These are phyloP conservation scores for Fusarium sp. DNA, from an alignment of 2,329 filamentous ascomycete genomes.

Conservation along the genomic window DNA sequence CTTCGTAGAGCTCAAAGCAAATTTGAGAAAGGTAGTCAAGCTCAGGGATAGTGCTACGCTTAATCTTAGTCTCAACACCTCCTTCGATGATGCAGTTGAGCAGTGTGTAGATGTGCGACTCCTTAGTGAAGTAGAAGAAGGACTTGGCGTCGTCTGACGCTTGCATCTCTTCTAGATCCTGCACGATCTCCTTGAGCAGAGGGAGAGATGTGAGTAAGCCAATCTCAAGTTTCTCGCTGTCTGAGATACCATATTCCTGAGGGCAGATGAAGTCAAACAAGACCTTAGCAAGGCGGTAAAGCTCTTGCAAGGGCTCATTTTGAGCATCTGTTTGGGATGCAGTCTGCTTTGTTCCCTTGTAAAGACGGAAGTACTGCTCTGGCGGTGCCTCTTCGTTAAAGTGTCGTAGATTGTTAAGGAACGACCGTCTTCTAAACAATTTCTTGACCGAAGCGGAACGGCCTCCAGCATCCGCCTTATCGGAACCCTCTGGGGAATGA, in stretches of 20 bases:
- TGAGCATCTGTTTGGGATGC: constrained; percentile 81
- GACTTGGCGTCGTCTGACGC: constrained; percentile 93
- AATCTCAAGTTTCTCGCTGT: constrained; percentile 98
- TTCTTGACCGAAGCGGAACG: constrained; percentile 53
- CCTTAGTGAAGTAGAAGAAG: constrained; percentile 99
- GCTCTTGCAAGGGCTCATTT: constrained; percentile 87
- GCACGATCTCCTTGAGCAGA: constrained; percentile 94
- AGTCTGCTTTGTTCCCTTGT: constrained; percentile 77
- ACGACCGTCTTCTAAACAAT: constrained; percentile 70
- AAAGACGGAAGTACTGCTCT: constrained; percentile 89
- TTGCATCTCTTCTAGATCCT: constrained; percentile 96
- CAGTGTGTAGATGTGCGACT: constrained; percentile 97
- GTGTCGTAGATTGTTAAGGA: constrained; percentile 65
- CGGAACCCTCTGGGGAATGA: constrained; percentile 50
- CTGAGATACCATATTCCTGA: constrained; percentile 96
- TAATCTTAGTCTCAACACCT: constrained; percentile 96
- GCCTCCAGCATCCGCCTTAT: constrained; percentile 55
- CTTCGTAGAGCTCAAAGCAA: constrained; percentile 97
- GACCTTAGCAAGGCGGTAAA: constrained; percentile 94
- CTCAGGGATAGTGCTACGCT: constrained; percentile 93
- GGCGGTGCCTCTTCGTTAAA: constrained; percentile 66
- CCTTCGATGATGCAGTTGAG: constrained; percentile 98
- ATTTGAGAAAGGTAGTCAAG: constrained; percentile 98
- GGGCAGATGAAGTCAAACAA: constrained; percentile 98
- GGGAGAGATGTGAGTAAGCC: constrained; percentile 93